A percentile compares a stretch with the other conserved stretches of the same genome.
phyloP scores from a whole-genome alignment of 2,329 filamentous ascomycete species.

The Pyrenochaeta sp. region DNA sequence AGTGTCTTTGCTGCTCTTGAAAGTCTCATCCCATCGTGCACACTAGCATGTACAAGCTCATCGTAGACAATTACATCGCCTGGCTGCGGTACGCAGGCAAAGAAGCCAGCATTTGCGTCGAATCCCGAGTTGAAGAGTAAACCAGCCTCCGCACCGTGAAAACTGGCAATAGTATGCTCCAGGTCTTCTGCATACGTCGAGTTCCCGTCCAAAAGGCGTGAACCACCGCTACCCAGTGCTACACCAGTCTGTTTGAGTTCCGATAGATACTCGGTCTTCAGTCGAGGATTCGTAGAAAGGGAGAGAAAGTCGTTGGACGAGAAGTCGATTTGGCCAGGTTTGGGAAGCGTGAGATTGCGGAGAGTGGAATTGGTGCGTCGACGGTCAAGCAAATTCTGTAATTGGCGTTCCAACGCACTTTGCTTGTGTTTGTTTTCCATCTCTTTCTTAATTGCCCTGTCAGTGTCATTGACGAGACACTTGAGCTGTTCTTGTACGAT shows the following conservation, averaged over 20 bases:
- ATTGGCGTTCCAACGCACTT: constrained; percentile 29
- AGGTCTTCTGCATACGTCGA: constrained; percentile 66
- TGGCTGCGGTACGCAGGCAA: constrained; percentile 57
- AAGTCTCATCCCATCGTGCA: constrained; percentile 76
- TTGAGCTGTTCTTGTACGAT: not conserved
- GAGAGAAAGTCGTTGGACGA: constrained; percentile 74
- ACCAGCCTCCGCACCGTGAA: constrained; percentile 66
- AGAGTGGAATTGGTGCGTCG: constrained; percentile 49
- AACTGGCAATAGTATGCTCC: constrained; percentile 66
- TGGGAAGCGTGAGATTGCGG: constrained; percentile 37
- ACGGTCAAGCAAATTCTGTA: constrained; percentile 46
- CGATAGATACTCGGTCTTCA: constrained; percentile 59
- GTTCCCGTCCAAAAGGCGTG: constrained; percentile 72
- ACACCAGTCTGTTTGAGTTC: constrained; percentile 52
- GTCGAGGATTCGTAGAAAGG: constrained; percentile 57
- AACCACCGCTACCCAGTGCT: constrained; percentile 66
- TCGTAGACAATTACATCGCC: constrained; percentile 69
- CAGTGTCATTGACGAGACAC: not conserved
- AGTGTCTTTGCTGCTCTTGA: constrained; percentile 62
- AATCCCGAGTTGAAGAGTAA: constrained; percentile 68
- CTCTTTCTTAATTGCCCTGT: constrained; percentile 5
- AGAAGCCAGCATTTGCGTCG: constrained; percentile 60
- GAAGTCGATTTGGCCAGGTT: constrained; percentile 61
- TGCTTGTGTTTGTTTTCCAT: constrained; percentile 10
- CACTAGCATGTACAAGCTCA: constrained; percentile 78